Percentiles rank a stretch among this genome's conserved stretches.
phyloP scores from a whole-genome alignment of 371 early-diverging fungal species.

The Synchytrium microbalum region DNA sequence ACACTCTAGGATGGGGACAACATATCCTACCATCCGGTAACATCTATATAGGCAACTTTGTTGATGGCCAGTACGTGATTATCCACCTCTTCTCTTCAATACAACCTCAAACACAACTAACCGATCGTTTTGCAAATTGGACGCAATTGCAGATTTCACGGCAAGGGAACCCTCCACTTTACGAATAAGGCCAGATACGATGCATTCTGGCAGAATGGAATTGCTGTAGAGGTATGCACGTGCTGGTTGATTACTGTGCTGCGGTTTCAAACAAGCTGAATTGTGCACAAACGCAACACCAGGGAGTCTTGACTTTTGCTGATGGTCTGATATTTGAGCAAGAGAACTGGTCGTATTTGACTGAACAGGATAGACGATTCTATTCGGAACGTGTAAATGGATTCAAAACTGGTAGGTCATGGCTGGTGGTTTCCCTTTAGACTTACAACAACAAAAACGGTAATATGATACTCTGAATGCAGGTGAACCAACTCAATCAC shows the following conservation, averaged over 20 bases:
- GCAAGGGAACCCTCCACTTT: slow-evolving; percentile 41
- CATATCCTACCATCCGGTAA: slow-evolving; percentile 40
- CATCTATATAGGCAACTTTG: slow-evolving; percentile 39
- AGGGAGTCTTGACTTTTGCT: slow-evolving; percentile 40
- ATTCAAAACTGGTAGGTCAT: slow-evolving; percentile 19
- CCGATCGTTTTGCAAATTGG: neutral
- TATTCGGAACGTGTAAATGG: slow-evolving; percentile 38
- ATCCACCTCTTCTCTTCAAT: neutral
- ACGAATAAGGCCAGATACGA: slow-evolving; percentile 34
- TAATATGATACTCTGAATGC: neutral
- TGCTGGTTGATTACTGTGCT: neutral
- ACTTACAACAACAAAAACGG: no score
- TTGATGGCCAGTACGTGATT: slow-evolving; percentile 37
- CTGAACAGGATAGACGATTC: slow-evolving; percentile 36
- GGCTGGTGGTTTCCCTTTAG: no score
- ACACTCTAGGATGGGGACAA: slow-evolving; percentile 39
- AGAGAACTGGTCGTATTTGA: slow-evolving; percentile 42
- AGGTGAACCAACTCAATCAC: neutral
- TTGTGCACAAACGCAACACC: neutral
- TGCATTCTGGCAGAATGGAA: slow-evolving; percentile 36
- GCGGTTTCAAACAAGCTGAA: neutral
- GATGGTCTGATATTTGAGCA: slow-evolving; percentile 39
- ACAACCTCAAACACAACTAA: neutral
- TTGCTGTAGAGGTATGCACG: slow-evolving; percentile 23
- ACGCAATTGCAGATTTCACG: slow-evolving; percentile 34